Conservation (phyloP, 73 alveolate genomes). For the Vitrella brassicaformis region DNA sequence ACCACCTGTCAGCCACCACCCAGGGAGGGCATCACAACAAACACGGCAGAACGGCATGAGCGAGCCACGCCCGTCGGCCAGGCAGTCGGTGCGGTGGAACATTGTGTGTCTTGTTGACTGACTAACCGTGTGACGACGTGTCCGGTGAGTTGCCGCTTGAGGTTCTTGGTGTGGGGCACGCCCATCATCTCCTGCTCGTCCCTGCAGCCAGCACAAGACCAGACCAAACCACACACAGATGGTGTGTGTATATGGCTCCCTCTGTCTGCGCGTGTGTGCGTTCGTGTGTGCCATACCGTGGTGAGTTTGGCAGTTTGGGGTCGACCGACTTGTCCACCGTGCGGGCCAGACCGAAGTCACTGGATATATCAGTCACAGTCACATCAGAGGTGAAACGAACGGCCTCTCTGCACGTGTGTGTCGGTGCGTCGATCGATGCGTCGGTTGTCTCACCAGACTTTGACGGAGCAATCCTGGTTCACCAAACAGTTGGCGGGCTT, state of each 20-base stretch:
- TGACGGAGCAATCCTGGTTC: slow-evolving; percentile 41
- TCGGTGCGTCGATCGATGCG: not conserved
- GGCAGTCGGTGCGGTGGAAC: not conserved
- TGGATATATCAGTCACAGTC: not conserved
- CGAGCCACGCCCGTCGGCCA: not conserved
- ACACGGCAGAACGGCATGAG: not conserved
- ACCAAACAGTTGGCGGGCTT: slow-evolving; percentile 50
- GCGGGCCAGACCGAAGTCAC: not conserved
- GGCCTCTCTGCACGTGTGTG: not conserved
- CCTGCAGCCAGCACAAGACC: not conserved
- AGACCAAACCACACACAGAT: not conserved
- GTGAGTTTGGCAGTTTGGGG: not conserved
- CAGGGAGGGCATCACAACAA: not conserved
- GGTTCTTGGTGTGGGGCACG: slow-evolving; percentile 29
- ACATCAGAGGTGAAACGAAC: too few species aligned
- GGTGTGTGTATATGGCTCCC: too few species aligned
- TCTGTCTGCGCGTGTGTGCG: too few species aligned
- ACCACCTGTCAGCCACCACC: slow-evolving; percentile 34
- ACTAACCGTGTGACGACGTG: slow-evolving; percentile 50
- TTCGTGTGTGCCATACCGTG: too few species aligned
- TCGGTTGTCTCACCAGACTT: slow-evolving; percentile 1
- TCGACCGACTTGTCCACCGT: not conserved
- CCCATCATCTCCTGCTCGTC: slow-evolving; percentile 11
- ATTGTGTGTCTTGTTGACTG: not conserved
- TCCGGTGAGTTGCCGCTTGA: slow-evolving; percentile 44